A percentile compares a stretch with the other conserved stretches of the same genome.
These are phyloP conservation scores for Penicillium sclerotiorum DNA, from an alignment of 2,329 filamentous ascomycete genomes.

Conservation along the genomic window DNA sequence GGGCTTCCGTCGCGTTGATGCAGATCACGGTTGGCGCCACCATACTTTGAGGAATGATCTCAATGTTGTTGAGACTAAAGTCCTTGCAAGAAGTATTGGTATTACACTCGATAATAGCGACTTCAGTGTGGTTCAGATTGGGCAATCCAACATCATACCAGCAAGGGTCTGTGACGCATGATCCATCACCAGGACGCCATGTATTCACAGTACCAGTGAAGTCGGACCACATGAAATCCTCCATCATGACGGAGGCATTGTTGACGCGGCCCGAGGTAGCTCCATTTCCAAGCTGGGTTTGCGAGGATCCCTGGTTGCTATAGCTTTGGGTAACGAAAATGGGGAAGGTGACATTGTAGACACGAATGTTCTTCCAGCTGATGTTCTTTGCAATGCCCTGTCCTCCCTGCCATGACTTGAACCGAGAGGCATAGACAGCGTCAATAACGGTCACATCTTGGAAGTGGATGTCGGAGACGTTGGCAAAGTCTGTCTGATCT, in stretches of 20 bases:
- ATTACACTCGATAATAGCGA: constrained; percentile 48
- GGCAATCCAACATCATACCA: constrained; percentile 48
- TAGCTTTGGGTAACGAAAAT: constrained; percentile 53
- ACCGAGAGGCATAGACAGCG: constrained; percentile 46
- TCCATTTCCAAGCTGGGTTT: constrained; percentile 30
- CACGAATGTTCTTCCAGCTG: constrained; percentile 48
- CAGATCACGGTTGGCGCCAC: constrained; percentile 36
- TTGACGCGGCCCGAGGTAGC: constrained; percentile 32
- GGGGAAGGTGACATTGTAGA: constrained; percentile 50
- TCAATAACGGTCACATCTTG: constrained; percentile 47
- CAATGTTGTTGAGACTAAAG: constrained; percentile 37
- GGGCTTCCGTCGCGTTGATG: constrained; percentile 35
- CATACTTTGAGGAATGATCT: constrained; percentile 35
- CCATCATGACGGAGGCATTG: constrained; percentile 46
- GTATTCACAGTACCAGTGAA: constrained; percentile 49
- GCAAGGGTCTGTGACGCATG: constrained; percentile 47
- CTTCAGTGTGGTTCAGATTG: constrained; percentile 44
- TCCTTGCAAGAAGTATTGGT: constrained; percentile 42
- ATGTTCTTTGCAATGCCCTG: constrained; percentile 48
- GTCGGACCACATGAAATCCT: constrained; percentile 46
- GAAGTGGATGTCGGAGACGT: constrained; percentile 47
- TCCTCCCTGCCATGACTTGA: constrained; percentile 50
- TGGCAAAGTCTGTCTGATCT: constrained; percentile 38
- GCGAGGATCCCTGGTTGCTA: constrained; percentile 41
- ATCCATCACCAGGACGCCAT: constrained; percentile 46